A percentile compares a stretch with the other conserved stretches of the same genome.
Evolutionary conservation across 495 filamentous ascomycete genomes (phyloP).

Genomic region (Cercophora sp.): DNA sequence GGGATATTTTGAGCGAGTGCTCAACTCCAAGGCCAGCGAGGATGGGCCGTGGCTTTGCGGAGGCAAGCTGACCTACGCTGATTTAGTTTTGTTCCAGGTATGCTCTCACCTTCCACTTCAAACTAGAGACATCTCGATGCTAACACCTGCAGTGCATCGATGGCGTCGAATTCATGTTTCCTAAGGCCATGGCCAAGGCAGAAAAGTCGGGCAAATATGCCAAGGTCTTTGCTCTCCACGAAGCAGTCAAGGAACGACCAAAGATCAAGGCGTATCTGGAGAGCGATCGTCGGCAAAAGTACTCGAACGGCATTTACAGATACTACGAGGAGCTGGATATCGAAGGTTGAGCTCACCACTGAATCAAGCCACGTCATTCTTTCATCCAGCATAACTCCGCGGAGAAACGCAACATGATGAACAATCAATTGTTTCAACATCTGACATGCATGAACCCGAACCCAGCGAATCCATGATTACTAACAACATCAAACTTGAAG

Average conservation of each 20-base stretch:
- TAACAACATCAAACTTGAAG: too few relatives aligned
- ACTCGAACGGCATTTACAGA: slow-evolving; percentile 54
- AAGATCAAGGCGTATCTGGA: slow-evolving; percentile 56
- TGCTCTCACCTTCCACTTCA: too few relatives aligned
- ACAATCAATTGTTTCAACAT: too few relatives aligned
- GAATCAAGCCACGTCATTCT: too few relatives aligned
- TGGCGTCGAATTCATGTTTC: slow-evolving; percentile 58
- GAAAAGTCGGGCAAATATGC: slow-evolving; percentile 46
- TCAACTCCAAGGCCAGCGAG: slow-evolving; percentile 50
- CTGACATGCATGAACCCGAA: too few relatives aligned
- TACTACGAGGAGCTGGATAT: slow-evolving; percentile 61
- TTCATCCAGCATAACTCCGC: too few relatives aligned
- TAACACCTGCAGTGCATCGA: slow-evolving; percentile 36
- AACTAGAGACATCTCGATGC: too few relatives aligned
- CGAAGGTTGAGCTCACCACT: slow-evolving; percentile 20
- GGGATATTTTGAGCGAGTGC: slow-evolving; percentile 58
- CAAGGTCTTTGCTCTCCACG: slow-evolving; percentile 52
- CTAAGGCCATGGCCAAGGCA: slow-evolving; percentile 49
- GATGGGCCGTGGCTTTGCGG: slow-evolving; percentile 58
- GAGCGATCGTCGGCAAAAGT: slow-evolving; percentile 53
- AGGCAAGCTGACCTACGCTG: slow-evolving; percentile 57
- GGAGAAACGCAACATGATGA: too few relatives aligned
- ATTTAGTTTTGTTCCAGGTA: slow-evolving; percentile 65
- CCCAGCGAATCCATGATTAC: too few relatives aligned
- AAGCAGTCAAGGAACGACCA: slow-evolving; percentile 50